phyloP scores from a whole-genome alignment of 2,329 filamentous ascomycete species.

The Cercospora sp. region DNA sequence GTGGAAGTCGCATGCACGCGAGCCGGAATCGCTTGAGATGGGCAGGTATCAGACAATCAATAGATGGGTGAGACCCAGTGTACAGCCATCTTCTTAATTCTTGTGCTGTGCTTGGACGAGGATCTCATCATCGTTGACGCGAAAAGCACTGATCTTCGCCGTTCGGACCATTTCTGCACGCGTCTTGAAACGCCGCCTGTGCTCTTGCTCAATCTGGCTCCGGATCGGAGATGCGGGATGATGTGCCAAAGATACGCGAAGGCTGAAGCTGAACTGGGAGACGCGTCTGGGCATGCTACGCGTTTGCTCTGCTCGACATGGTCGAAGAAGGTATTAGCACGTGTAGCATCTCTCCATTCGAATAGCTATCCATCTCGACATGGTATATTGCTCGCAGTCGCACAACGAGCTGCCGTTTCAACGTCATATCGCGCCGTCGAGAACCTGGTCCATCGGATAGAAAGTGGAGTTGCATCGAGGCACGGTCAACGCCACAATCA shows the following conservation, averaged over 20 bases:
- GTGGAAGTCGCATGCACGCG: not conserved
- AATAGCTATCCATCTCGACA: not conserved
- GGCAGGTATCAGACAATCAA: not conserved
- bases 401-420: not conserved
- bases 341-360: not conserved
- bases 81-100: not conserved
- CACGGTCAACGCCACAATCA: constrained; percentile 1
- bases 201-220: constrained; percentile 1
- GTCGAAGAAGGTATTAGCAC: not conserved
- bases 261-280: not conserved
- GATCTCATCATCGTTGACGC: not conserved
- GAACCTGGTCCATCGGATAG: constrained; percentile 5
- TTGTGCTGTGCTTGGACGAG: not conserved
- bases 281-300: not conserved
- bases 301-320: not conserved
- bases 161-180: not conserved
- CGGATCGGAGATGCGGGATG: constrained; percentile 4
- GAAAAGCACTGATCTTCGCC: not conserved
- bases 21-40: too few relatives aligned
- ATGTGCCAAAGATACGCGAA: not conserved
- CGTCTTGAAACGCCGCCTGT: constrained; percentile 5
- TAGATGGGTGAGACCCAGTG: not conserved
- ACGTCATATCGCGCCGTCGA: constrained; percentile 11
- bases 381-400: too few relatives aligned
- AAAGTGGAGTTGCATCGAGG: constrained; percentile 1